phyloP scores from a whole-genome alignment of 371 early-diverging fungal genomes.

The Umbelopsis sp. region DNA sequence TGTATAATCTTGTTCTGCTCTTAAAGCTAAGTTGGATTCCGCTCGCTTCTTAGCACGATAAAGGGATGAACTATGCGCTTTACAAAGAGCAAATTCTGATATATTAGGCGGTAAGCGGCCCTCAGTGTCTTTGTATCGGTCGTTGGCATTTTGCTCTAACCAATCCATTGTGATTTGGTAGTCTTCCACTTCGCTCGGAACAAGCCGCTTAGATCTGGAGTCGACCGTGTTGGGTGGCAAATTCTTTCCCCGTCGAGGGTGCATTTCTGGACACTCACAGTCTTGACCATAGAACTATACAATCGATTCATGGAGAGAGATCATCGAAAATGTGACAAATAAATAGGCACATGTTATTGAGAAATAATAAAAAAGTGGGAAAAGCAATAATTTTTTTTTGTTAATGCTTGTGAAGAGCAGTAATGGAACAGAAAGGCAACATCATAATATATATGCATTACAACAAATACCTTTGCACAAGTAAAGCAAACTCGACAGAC shows the following conservation, averaged over 20 bases:
- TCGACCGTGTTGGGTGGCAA: conserved; percentile 49
- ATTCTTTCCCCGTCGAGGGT: conserved; percentile 56
- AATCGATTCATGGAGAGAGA: background rate
- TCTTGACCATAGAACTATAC: conserved; percentile 44
- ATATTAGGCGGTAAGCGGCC: conserved; percentile 36
- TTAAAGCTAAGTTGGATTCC: background rate
- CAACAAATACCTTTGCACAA: conserved; percentile 19
- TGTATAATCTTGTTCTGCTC: background rate
- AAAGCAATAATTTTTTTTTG: background rate
- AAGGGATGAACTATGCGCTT: conserved; percentile 54
- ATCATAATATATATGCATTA: too few relatives aligned
- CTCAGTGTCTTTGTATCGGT: conserved; percentile 40
- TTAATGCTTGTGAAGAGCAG: too few relatives aligned
- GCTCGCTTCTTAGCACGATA: conserved; percentile 53
- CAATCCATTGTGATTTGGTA: conserved; percentile 51
- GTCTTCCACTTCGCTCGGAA: conserved; percentile 44
- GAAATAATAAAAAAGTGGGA: background rate
- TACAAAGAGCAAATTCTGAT: conserved; percentile 43
- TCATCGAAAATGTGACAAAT: background rate
- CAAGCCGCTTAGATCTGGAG: conserved; percentile 51
- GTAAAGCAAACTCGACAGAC: conserved; percentile 21
- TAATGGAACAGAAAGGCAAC: too few relatives aligned
- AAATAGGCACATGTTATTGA: conserved; percentile 14
- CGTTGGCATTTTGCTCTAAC: conserved; percentile 48
- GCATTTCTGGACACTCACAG: conserved; percentile 49